phyloP scores from a whole-genome alignment of 1,139 yeast genomes.

The Protomyces macrosporus region DNA sequence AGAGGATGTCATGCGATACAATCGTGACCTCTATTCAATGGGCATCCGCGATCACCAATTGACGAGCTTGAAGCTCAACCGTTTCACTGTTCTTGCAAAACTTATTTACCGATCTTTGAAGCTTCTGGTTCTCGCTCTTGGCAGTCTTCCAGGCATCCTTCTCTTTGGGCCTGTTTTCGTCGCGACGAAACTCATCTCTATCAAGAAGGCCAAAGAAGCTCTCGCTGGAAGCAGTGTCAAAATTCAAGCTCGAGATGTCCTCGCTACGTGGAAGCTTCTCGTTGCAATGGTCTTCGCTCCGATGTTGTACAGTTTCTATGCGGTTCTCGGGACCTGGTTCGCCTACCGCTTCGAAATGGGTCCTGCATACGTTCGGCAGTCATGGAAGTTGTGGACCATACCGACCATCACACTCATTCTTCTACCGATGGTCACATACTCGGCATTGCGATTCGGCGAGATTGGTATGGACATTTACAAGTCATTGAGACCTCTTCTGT shows the following conservation, averaged over 20 bases:
- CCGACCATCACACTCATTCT: conserved; percentile 50
- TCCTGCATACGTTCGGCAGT: conserved; percentile 22
- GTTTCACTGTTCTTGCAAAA: conserved; percentile 38
- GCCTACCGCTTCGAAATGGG: conserved; percentile 32
- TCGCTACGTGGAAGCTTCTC: conserved; percentile 92
- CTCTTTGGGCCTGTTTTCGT: conserved; percentile 83
- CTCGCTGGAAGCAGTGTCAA: conserved; percentile 85
- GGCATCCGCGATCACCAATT: conserved; percentile 90
- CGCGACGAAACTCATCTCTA: conserved; percentile 67
- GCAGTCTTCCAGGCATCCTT: conserved; percentile 79
- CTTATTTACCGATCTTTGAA: conserved; percentile 53
- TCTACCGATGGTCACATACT: conserved; percentile 70
- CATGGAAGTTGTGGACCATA: conserved; percentile 36
- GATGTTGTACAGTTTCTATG: conserved; percentile 70
- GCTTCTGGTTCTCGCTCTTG: conserved; percentile 50
- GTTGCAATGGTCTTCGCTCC: conserved; percentile 90
- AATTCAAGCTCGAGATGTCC: conserved; percentile 83
- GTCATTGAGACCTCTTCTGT: conserved; percentile 69
- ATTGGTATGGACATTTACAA: conserved; percentile 85
- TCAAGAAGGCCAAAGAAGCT: conserved; percentile 67
- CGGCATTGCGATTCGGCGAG: conserved; percentile 86
- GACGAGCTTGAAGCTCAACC: conserved; percentile 49
- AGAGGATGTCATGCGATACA: conserved; percentile 60
- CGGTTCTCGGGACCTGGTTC: conserved; percentile 55
- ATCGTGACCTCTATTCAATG: conserved; percentile 57